Base-by-base conservation (phyloP, 352 stramenopile genomes). In the Thraustochytrium striatum region DNA sequence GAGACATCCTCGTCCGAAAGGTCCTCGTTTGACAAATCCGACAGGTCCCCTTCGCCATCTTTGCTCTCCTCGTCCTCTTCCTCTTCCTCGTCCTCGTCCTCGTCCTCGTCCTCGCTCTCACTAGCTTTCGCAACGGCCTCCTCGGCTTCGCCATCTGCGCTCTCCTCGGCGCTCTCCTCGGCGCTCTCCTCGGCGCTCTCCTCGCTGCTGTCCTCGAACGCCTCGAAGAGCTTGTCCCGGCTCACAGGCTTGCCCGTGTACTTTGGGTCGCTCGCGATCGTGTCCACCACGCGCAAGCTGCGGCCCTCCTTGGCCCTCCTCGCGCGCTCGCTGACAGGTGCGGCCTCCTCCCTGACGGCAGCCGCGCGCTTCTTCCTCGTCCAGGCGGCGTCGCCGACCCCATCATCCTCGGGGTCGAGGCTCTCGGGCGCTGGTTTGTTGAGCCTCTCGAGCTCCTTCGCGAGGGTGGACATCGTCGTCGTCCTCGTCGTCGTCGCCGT, bases 371-470 rank as follows among this genome's bases (percentile, higher is more conserved):
- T 61, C 53, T 16, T 61, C 53, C 5, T 61, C 53, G 25, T 61
- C 39, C 39, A 13, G 39, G 36, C 59, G 39, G 39, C 39, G 39
- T 47, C 39, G 39, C 39, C 5, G 53, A 19, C 53, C 53, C 5
- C 65, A 43, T 61, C 43, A 30, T 75, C 59, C 50, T 75, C 65
- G 16, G 65, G 65, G 65, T 75, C 65, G 19, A 75, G 11, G 13
- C 41, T 61, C 65, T 75, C 65, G 8, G 65, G 65, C 2, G 65
- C 65, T 8, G 65, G 43, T 25, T 32, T 35, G 39, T 75, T 75
- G 44, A 50, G 52, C 25, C 52, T 35, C 33, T 25, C 25, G 21
- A 75, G 65, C 30, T 35, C 65, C 52, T 38, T 61, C 8, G 65
- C 65, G 33, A 75, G 50, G 8, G 59, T 53, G 25, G 65, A 75